Base-by-base conservation (phyloP, 495 filamentous ascomycete species). In the Rostrohypoxylon terebratum region DNA sequence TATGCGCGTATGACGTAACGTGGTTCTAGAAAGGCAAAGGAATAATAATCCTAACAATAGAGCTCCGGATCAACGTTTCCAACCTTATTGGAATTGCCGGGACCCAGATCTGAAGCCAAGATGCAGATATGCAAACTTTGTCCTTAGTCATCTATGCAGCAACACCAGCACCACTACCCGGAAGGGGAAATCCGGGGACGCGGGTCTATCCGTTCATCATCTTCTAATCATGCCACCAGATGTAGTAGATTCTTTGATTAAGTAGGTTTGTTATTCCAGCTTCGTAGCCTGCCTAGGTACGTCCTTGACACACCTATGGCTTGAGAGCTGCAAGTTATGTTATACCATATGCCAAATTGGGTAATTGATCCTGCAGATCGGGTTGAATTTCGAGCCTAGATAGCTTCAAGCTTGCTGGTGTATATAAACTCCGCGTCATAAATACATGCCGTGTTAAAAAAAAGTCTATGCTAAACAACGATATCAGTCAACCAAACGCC, bases 361-460 rank as follows among this genome's bases (percentile, higher is more conserved):
- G 42, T 4, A 45, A 45, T 45, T n/a, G 42, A n/a, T 18, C n/a
- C 42, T 20, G 42, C n/a, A 45, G n/a, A 45, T 45, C 42, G 16
- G 2, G 42, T 45, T 7, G 0, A 45, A 18, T 45, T 45, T n/a
- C n/a, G 18, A 18, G 5, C 42, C 3, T 45, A 45, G 42, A 45
- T 45, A 45, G n/a, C 42, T 9, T 45, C 42, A 45, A 45, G 4
- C 42, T n/a, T 16, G 11, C 16, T 40, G 4, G 33, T 18, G n/a
- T 13, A 20, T 34, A 13, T 14, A 28, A 21, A 47, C 23, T 36
- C 23, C 38, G n/a, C 62, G 14, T 58, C 44, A 67, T 31, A 20
- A 59, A 53, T 51, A 18, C 18, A 67, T 67, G 63, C 54, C 9
- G 50, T n/a, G 21, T 50, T 59, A 67, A 67, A 14, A 28, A 28